phyloP scores from a whole-genome alignment of 768 basidiomycete genomes.

The Lactarius hengduanensis region DNA sequence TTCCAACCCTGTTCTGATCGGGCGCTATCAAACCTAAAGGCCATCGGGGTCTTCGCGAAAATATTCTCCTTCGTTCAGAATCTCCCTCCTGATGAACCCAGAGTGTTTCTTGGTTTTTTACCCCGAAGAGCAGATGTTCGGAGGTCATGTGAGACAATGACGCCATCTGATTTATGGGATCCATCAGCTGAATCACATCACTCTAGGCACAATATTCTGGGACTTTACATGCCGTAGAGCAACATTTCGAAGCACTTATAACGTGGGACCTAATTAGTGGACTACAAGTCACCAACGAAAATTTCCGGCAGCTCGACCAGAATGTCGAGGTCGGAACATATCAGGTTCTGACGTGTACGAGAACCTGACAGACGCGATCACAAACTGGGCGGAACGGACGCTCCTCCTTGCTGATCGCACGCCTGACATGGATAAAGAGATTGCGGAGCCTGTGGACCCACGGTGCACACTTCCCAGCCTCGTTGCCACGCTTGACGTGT shows the following conservation, averaged over 20 bases:
- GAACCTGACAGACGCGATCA: constrained; percentile 4
- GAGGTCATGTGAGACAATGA: constrained; percentile 12
- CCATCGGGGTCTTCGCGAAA: constrained; percentile 11
- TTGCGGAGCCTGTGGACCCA: constrained; percentile 7
- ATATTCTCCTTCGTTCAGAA: constrained; percentile 10
- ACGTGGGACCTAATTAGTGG: constrained; percentile 16
- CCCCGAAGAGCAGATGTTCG: constrained; percentile 11
- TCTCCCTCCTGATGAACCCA: constrained; percentile 4
- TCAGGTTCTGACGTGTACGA: constrained; percentile 2
- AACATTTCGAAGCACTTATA: constrained; percentile 1
- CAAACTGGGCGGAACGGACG: constrained; percentile 6
- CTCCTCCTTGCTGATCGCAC: constrained; percentile 12
- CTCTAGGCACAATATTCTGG: constrained; percentile 10
- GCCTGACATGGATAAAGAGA: constrained; percentile 3
- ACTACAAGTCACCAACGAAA: constrained; percentile 11
- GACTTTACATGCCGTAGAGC: constrained; percentile 1
- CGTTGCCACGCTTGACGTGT: not conserved
- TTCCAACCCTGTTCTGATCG: constrained; percentile 25
- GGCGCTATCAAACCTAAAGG: constrained; percentile 18
- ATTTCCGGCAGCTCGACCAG: constrained; percentile 19
- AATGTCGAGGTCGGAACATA: constrained; percentile 11
- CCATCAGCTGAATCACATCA: not conserved
- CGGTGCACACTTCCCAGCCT: constrained; percentile 7
- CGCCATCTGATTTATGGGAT: not conserved
- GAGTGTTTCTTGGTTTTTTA: constrained; percentile 10